Percentiles rank a stretch among this genome's conserved stretches.
Conservation (phyloP, 345 rosid species). For the Excoecaria cochinchinensis region DNA sequence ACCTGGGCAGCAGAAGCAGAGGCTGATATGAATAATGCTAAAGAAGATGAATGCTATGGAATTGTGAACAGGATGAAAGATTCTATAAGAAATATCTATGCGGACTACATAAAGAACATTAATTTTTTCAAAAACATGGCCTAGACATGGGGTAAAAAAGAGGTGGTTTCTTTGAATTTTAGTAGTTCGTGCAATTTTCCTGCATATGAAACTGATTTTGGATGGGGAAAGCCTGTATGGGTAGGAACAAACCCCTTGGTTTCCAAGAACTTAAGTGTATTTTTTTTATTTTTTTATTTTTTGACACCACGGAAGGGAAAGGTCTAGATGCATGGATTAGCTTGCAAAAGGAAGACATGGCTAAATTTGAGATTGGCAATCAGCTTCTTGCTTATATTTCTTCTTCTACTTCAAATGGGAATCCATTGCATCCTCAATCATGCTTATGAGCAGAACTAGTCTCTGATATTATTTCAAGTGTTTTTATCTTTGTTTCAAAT, state of each 20-base stretch:
- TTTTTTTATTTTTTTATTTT: too few species aligned
- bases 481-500: too few species aligned
- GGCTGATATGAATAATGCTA: not conserved
- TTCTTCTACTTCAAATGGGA: not conserved
- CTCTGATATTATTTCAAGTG: too few species aligned
- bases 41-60: not conserved
- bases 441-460: too few species aligned
- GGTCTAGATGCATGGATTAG: constrained; percentile 18
- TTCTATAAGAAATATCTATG: not conserved
- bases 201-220: constrained; percentile 10
- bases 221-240: constrained; percentile 22
- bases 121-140: not conserved
- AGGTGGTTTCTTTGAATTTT: not conserved
- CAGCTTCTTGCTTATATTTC: constrained; percentile 1
- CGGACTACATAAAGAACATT: not conserved
- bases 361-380: not conserved
- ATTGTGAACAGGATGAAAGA: constrained; percentile 5
- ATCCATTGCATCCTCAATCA: not conserved
- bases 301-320: constrained; percentile 9
- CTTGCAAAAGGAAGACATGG: constrained; percentile 16
- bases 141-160: not conserved
- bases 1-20: constrained; percentile 15
- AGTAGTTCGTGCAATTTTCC: constrained; percentile 16
- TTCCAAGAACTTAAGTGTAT: not conserved
- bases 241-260: not conserved